These are phyloP conservation scores for Anethum foeniculum DNA, from an alignment of 140 eudicot genomes.

Conservation along the genomic window DNA sequence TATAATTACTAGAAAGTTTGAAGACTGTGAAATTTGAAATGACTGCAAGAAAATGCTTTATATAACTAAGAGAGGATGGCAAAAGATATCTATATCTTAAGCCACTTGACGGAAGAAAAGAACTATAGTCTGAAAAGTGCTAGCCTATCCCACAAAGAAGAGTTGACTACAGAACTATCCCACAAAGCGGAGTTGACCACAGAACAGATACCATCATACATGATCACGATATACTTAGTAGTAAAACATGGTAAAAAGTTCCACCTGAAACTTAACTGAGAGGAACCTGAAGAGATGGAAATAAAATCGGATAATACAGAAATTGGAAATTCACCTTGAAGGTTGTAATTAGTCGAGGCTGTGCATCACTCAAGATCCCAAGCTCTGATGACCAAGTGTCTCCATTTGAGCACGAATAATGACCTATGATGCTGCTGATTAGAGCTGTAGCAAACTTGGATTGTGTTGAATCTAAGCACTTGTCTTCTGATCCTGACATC, in stretches of 20 bases:
- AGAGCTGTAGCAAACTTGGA: constrained; percentile 54
- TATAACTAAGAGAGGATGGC: not conserved
- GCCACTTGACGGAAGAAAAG: not conserved
- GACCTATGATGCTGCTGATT: constrained; percentile 83
- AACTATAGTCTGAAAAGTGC: not conserved
- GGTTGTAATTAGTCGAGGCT: constrained; percentile 77
- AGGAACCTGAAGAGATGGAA: not conserved
- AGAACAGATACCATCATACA: not conserved
- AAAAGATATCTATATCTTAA: not conserved
- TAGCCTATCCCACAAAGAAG: not conserved
- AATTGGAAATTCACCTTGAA: constrained; percentile 49
- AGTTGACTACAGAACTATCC: not conserved
- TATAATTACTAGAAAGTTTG: not conserved
- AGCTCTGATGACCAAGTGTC: constrained; percentile 99
- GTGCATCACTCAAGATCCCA: constrained; percentile 82
- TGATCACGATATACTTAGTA: not conserved
- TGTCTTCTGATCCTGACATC: constrained; percentile 53
- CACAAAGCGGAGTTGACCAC: not conserved
- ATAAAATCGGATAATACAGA: not conserved
- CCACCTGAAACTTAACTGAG: not conserved
- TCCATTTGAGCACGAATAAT: constrained; percentile 87
- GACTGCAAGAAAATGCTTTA: not conserved
- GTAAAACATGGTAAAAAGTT: not conserved
- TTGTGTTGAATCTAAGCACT: constrained; percentile 66
- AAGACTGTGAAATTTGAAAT: not conserved